These are phyloP conservation scores for Alternaria longipes DNA, from an alignment of 2,329 filamentous ascomycete species.

Conservation along the genomic window DNA sequence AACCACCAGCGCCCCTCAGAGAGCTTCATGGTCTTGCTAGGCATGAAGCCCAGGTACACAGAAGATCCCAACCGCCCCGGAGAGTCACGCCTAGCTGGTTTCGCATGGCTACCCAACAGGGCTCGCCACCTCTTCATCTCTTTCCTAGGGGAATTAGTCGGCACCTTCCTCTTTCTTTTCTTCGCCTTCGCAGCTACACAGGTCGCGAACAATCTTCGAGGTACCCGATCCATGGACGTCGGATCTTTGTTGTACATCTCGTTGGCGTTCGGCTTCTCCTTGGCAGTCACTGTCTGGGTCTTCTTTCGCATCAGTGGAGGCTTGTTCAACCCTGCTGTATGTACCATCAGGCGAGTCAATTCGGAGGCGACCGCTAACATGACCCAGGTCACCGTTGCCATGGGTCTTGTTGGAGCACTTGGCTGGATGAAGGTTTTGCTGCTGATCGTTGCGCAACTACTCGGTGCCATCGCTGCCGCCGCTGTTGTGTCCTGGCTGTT, in stretches of 20 bases:
- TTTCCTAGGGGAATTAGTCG: slow-evolving; percentile 55
- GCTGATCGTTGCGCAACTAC: slow-evolving; percentile 57
- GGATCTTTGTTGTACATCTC: slow-evolving; percentile 48
- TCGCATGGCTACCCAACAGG: slow-evolving; percentile 57
- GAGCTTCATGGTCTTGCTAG: slow-evolving; percentile 51
- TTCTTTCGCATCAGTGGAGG: slow-evolving; percentile 53
- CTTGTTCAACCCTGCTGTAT: slow-evolving; percentile 52
- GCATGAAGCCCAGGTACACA: slow-evolving; percentile 49
- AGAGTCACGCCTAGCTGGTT: slow-evolving; percentile 52
- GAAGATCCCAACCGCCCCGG: slow-evolving; percentile 42
- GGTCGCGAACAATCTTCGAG: slow-evolving; percentile 48
- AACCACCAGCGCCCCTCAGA: slow-evolving; percentile 49
- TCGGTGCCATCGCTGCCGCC: slow-evolving; percentile 57
- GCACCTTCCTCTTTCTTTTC: slow-evolving; percentile 53
- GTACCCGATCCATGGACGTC: slow-evolving; percentile 33
- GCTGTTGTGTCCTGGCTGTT: slow-evolving; percentile 57
- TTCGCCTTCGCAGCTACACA: slow-evolving; percentile 52
- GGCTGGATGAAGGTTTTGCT: slow-evolving; percentile 55
- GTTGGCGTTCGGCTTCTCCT: slow-evolving; percentile 49
- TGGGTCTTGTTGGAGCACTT: slow-evolving; percentile 59
- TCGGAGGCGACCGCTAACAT: slow-evolving; percentile 1
- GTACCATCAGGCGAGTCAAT: slow-evolving; percentile 18
- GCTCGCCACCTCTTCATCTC: slow-evolving; percentile 56
- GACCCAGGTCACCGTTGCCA: slow-evolving; percentile 57
- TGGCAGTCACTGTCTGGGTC: slow-evolving; percentile 53